Conservation (phyloP, 177 flowering plant genomes). For the Vitis hybrid region DNA sequence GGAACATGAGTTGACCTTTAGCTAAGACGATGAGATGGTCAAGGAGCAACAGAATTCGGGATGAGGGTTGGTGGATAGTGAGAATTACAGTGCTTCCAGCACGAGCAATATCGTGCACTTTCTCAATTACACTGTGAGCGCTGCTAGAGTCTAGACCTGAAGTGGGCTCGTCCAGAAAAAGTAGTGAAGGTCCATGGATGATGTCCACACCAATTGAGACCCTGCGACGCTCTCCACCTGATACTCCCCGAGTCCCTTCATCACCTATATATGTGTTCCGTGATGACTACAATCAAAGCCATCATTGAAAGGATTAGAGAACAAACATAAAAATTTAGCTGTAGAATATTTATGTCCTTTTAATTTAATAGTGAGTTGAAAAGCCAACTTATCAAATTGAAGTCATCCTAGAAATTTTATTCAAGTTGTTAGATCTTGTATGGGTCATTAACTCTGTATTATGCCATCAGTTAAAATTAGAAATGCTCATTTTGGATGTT, state of each 20-base stretch:
- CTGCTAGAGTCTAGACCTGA: conserved; percentile 82
- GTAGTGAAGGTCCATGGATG: conserved; percentile 65
- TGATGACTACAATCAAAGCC: conserved; percentile 33
- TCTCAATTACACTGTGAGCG: conserved; percentile 68
- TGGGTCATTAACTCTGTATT: too few relatives aligned
- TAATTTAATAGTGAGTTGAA: too few relatives aligned
- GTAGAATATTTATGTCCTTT: too few relatives aligned
- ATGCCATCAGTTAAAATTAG: too few relatives aligned
- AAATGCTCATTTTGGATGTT: too few relatives aligned
- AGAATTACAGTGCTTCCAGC: conserved; percentile 75
- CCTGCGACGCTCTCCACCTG: conserved; percentile 76
- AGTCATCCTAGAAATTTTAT: too few relatives aligned
- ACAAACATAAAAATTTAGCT: not conserved
- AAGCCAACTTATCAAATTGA: too few relatives aligned
- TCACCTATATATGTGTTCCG: conserved; percentile 76
- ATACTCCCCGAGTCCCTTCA: conserved; percentile 71
- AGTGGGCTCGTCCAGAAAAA: conserved; percentile 77
- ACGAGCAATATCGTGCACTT: conserved; percentile 66
- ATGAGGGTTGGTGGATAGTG: conserved; percentile 78
- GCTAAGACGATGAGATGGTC: conserved; percentile 72
- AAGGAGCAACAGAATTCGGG: conserved; percentile 51
- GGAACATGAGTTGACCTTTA: conserved; percentile 69
- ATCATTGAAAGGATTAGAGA: not conserved
- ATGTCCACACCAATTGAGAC: conserved; percentile 80
- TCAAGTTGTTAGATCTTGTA: too few relatives aligned